Evolutionary conservation across 371 early-diverging fungal genomes (phyloP), one percentile per base, ranked within the genome.

Genomic region (Mucor circinelloides): DNA sequence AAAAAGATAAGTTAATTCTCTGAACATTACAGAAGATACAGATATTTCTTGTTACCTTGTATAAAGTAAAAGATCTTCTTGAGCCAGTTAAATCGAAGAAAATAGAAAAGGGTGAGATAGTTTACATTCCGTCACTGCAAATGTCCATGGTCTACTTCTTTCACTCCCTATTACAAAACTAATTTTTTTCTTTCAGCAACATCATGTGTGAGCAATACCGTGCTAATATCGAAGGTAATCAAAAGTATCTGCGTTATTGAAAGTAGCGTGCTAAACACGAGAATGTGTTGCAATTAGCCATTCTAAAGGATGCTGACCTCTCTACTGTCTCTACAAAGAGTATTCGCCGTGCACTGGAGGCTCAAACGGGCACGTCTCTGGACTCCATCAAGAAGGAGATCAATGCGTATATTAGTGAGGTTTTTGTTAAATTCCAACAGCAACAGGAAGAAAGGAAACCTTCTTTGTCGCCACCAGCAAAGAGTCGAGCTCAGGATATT

Each of bases 311-410:
- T 13, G 76, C 87, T 6, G 86, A 88, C 64, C 79, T 84, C 40
- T 52, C 73, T 0, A 77, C 74, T n/a, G 77, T 88, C 21, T 79
- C 83, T 21, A 80, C 88, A 10, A 88, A 89, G 40, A 76, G 74
- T 52, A 79, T 88, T 28, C 76, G 88, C n/a, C 61, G 57, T 25
- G 71, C 77, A 27, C 69, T 87, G 19, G 79, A 86, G 69, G 12
- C 56, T 1, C 68, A 80, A 31, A 64, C 52, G 27, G 71, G 71
- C 4, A 58, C 71, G 9, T 74, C 76, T 21, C 65, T 87, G 6
- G 60, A 60, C 12, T 38, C 65, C 13, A 55, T 71, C 27, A 86
- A 82, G 58, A 64, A 76, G 25, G 80, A 84, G 27, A 54, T 88
- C 13, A 80, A 86, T 60, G 68, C 42, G 2, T 61, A 76, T 13